Percentiles rank a stretch among this genome's conserved stretches.
These are phyloP conservation scores for Kwoniella newhampshirensis DNA, from an alignment of 768 basidiomycete genomes.

Conservation along the genomic window DNA sequence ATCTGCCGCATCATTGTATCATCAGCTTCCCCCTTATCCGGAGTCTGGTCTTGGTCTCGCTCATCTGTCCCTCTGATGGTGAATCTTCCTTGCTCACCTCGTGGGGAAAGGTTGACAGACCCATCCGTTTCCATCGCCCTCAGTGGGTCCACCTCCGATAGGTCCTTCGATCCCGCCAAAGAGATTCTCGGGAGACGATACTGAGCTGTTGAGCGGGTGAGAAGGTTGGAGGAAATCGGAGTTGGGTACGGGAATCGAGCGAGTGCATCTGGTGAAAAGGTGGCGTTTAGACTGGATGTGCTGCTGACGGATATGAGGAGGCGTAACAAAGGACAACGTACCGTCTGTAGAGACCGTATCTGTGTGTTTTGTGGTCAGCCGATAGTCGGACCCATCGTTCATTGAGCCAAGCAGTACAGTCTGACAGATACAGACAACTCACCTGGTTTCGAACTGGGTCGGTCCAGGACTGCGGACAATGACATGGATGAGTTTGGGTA, in stretches of 20 bases:
- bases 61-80: too few relatives aligned
- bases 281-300: slow-evolving; percentile 10
- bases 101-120: slow-evolving; percentile 49
- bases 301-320: not conserved
- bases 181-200: too few relatives aligned
- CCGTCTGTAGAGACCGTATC: slow-evolving; percentile 51
- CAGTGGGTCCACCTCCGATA: slow-evolving; percentile 18
- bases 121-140: slow-evolving; percentile 38
- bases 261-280: slow-evolving; percentile 38
- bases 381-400: slow-evolving; percentile 1
- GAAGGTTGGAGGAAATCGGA: slow-evolving; percentile 37
- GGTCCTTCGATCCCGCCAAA: slow-evolving; percentile 10
- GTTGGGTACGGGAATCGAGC: slow-evolving; percentile 33
- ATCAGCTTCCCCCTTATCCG: too few relatives aligned
- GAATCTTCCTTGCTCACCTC: slow-evolving; percentile 35
- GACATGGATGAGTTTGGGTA: slow-evolving; percentile 45
- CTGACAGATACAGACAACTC: too few relatives aligned
- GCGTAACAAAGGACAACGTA: slow-evolving; percentile 7
- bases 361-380: slow-evolving; percentile 10
- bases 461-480: slow-evolving; percentile 40
- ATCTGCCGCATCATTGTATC: slow-evolving; percentile 20
- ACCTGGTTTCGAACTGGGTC: slow-evolving; percentile 48
- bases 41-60: too few relatives aligned
- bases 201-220: slow-evolving; percentile 23
- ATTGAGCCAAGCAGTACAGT: too few relatives aligned